Evolutionary conservation across 2,329 filamentous ascomycete genomes (phyloP).

Genomic region (Aspergillus brunneoviolaceus): DNA sequence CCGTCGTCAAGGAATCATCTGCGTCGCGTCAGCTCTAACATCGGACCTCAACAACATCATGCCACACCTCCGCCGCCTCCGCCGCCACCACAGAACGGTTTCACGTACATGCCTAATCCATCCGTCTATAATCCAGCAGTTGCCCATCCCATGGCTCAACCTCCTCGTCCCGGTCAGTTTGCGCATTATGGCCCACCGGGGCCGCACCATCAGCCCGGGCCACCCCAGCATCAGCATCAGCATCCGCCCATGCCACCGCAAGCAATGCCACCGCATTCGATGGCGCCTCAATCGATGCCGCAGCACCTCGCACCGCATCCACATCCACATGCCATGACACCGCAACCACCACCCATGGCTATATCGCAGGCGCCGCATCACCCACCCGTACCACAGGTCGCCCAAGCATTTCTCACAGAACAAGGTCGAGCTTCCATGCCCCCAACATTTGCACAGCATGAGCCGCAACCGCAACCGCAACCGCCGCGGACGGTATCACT

Average conservation of each 20-base stretch:
- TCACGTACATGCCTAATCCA: constrained; percentile 81
- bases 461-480: constrained; percentile 58
- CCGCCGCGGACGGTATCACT: constrained; percentile 62
- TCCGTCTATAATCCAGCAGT: constrained; percentile 76
- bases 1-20: constrained; percentile 79
- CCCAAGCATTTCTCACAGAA: constrained; percentile 74
- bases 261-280: constrained; percentile 21
- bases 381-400: constrained; percentile 51
- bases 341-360: constrained; percentile 24
- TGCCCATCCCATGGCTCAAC: constrained; percentile 47
- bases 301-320: constrained; percentile 23
- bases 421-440: constrained; percentile 71
- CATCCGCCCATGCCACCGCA: constrained; percentile 28
- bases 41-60: constrained; percentile 65
- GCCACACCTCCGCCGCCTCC: constrained; percentile 59
- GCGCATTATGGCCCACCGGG: constrained; percentile 43
- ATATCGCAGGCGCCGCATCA: constrained; percentile 37
- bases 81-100: constrained; percentile 63
- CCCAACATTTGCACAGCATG: constrained; percentile 57
- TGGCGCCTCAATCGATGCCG: constrained; percentile 38
- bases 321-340: constrained; percentile 12
- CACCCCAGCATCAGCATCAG: constrained; percentile 32
- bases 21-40: constrained; percentile 71
- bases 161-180: constrained; percentile 45
- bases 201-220: constrained; percentile 25